These are phyloP conservation scores for Rosa hybrid DNA, from an alignment of 331 rosid species.

Conservation along the genomic window DNA sequence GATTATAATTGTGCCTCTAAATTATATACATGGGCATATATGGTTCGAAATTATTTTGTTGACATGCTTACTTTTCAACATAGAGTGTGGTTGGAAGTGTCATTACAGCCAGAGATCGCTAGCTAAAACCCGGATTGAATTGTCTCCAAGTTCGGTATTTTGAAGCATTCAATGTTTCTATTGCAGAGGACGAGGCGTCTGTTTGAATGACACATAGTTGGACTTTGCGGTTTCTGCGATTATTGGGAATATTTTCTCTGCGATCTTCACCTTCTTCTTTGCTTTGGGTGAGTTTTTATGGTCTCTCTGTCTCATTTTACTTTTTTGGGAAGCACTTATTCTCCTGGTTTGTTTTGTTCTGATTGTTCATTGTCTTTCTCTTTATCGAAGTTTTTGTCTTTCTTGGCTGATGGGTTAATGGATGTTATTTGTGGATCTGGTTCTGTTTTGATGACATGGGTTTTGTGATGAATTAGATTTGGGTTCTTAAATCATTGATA, in stretches of 20 bases:
- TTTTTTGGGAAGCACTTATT: not conserved
- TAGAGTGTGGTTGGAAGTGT: too few species aligned
- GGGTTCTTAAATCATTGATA: constrained; percentile 2
- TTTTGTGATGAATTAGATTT: constrained; percentile 10
- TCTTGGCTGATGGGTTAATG: not conserved
- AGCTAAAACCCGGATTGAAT: too few species aligned
- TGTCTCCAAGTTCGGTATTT: not conserved
- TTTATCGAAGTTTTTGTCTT: not conserved
- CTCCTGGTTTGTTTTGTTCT: not conserved
- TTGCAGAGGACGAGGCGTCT: constrained; percentile 54
- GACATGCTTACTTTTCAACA: too few species aligned
- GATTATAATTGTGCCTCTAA: too few species aligned
- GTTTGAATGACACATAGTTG: not conserved
- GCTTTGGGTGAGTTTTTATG: constrained; percentile 68
- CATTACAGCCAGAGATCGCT: too few species aligned
- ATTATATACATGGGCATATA: too few species aligned
- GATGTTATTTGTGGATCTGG: constrained; percentile 27
- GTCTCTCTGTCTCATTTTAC: not conserved
- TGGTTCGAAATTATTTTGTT: too few species aligned
- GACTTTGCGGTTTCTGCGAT: constrained; percentile 71
- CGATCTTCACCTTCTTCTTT: constrained; percentile 95
- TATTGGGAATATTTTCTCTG: constrained; percentile 84
- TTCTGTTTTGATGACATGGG: constrained; percentile 18
- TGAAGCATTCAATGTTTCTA: not conserved
- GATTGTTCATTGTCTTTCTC: constrained; percentile 2